Base-by-base conservation (phyloP, 192 early-diverging fungal genomes). In the Backusella macrospora region DNA sequence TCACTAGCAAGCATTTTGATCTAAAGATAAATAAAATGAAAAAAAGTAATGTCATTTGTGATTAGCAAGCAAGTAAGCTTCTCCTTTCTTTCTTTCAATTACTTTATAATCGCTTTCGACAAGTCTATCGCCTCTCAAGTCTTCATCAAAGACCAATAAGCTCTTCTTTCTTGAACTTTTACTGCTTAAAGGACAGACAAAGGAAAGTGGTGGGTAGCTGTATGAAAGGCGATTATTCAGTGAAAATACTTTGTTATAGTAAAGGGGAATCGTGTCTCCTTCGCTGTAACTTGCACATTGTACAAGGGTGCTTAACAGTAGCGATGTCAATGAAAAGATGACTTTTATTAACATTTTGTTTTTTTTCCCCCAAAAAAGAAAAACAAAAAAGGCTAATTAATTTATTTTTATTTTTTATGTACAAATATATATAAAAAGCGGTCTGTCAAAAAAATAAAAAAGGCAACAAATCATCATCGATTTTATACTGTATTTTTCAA, bases 81-180 rank as follows among this genome's bases (percentile, higher is more conserved):
- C 34, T 23, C 34, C 6, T 16, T 12, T 18, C 34, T 26, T 23
- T 43, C 6, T 16, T 12, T 18, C 34, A 40, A 26, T 40, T 75
- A 80, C 78, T 64, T 80, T 75, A 16, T 72, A 66, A 46, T 72
- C 74, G 68, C 78, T 80, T 62, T 76, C 21, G 6, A 80, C 46
- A 34, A 90, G 92, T 10, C 91, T 85, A 80, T 93, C 92, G 9
- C 92, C 92, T 29, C 90, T 81, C 62, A 93, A 73, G 14, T 91
- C 90, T 66, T 92, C 86, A 62, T 91, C 91, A 46, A 92, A 78
- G 78, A 81, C 81, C 26, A 86, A 68, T 81, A 81, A 82, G 45
- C 71, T 65, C 2, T 67, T 68, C 29, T 47, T 48, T 76, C 75
- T 43, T 74, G 70, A 44, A 70, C 68, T 37, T 70, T 42, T 34